Evolutionary conservation across 192 early-diverging fungal genomes (phyloP), one percentile per base, ranked within the genome.

Genomic region (Backusella tarrabulga): DNA sequence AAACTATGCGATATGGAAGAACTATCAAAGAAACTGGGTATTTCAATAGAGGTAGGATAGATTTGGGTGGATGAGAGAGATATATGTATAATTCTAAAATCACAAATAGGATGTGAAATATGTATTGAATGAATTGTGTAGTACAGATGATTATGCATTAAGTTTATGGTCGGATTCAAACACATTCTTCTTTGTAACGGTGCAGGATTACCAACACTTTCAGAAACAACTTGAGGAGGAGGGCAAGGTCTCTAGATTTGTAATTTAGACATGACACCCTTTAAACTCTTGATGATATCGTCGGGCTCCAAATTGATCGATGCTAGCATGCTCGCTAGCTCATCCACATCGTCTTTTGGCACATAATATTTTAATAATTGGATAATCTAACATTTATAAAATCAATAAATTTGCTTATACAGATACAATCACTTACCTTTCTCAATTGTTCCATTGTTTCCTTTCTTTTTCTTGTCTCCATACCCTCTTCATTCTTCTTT

Each of bases 361-460:
- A 77, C 44, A 38, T 68, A 79, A 34, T 76, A 46, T 35, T 74
- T 76, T 34, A 83, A 60, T 32, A 83, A 52, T 69, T 73, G 50
- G 68, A 83, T 83, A 35, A 83, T 79, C 81, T 83, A 29, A 0
- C 3, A 35, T 1, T 3, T 29, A 50, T 7, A 50, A 9, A 9
- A 32, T 32, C 32, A 69, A 44, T 32, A 63, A 38, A 19, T 7
- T 21, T 42, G 40, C 35, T 26, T 56, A 36, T 19, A 26, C 29
- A 68, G 36, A 32, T n/a, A 68, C 50, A 44, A 46, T 42, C 23
- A 17, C 3, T 35, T 67, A 76, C 73, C 68, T 75, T 29, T 15
- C 42, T 60, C 34, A 72, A 42, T 32, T 76, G 77, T 8, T 32
- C 36, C 14, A 72, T 71, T 4, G 50, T 40, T 52, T 77, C 70